Evolutionary conservation across 148 eudicot species (phyloP).

Genomic region (Diospyros kaki): DNA sequence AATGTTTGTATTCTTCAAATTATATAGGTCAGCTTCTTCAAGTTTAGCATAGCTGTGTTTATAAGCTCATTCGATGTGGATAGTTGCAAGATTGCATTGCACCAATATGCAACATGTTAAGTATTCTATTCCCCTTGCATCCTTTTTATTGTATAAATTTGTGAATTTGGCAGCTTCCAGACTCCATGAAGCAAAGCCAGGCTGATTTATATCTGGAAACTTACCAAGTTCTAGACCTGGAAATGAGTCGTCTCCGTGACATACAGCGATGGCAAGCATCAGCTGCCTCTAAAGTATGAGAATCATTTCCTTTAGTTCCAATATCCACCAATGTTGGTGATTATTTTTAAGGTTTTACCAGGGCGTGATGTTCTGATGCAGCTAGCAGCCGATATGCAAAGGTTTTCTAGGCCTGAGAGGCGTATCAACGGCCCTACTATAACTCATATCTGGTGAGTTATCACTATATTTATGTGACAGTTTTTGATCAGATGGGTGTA

Average conservation of each 20-base stretch:
- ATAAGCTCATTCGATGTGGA: no score
- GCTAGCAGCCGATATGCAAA: slow-evolving; percentile 99
- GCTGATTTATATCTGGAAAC: slow-evolving; percentile 95
- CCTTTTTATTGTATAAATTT: neutral
- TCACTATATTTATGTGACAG: slow-evolving; percentile 8
- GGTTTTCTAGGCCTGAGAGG: slow-evolving; percentile 97
- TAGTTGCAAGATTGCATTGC: no score
- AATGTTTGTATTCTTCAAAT: neutral
- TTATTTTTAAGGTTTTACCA: slow-evolving; percentile 16
- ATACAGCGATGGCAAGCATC: slow-evolving; percentile 97
- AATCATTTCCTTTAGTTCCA: slow-evolving; percentile 16
- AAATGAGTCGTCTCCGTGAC: slow-evolving; percentile 98
- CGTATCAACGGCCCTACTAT: slow-evolving; percentile 96
- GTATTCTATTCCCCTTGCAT: neutral
- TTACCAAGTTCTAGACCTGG: slow-evolving; percentile 95
- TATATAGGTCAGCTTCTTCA: neutral
- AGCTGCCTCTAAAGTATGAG: slow-evolving; percentile 80
- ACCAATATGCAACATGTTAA: neutral
- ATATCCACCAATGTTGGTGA: slow-evolving; percentile 5
- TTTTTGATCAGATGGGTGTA: neutral
- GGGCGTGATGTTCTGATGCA: slow-evolving; percentile 32
- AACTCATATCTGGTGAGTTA: slow-evolving; percentile 86
- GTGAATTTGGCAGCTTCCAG: slow-evolving; percentile 80
- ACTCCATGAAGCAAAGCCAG: slow-evolving; percentile 99
- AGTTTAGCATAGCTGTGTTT: neutral